Base-by-base conservation (phyloP, 83 land plant species). In the Isoetes engelmannii region DNA sequence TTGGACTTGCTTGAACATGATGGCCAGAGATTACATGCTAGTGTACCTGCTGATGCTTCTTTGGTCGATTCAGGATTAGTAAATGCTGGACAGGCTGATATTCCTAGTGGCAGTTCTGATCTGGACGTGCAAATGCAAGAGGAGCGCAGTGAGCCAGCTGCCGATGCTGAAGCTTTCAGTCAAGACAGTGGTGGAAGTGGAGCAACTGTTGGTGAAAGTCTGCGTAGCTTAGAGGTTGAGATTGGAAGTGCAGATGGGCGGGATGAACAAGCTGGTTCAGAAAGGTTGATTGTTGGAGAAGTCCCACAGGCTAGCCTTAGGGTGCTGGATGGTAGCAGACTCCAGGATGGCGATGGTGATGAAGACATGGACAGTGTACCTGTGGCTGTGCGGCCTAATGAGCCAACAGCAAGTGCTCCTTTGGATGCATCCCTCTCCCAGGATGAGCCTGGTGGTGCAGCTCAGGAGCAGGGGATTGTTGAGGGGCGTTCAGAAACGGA, bases 241-340 rank as follows among this genome's bases (percentile, higher is more conserved):
- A 90, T 93, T 66, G 96, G 98, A 58, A 93, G 96, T 86, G 96
- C 86, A 46, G 98, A 93, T 81, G 98, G 96, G 12, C 92, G 83
- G 80, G 98, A 90, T 72, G 96, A 90, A 77, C 80, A 78, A 21
- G 75, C 76, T 18, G 76, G 71, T 42, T 65, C 79, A 21, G 78
- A 87, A 21, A 78, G 94, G 65, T 60, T 75, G 53, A 69, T 80
- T 48, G 55, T 76, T 43, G 83, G 79, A 54, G 94, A 83, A 76
- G 19, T 71, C 69, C 86, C 80, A 44, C 74, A 69, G 51, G 47
- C 75, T 5, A 60, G 73, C 76, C 82, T 84, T 10, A 71, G 48
- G 60, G 69, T 45, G 0, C 56, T 65, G 48, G 51, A 50, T 1
- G 48, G 58, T 45, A 72, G 67, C 37, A 18, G 41, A 4, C 56